Conservation (phyloP, 441 rosid genomes). For the Macaranga tanarius region DNA sequence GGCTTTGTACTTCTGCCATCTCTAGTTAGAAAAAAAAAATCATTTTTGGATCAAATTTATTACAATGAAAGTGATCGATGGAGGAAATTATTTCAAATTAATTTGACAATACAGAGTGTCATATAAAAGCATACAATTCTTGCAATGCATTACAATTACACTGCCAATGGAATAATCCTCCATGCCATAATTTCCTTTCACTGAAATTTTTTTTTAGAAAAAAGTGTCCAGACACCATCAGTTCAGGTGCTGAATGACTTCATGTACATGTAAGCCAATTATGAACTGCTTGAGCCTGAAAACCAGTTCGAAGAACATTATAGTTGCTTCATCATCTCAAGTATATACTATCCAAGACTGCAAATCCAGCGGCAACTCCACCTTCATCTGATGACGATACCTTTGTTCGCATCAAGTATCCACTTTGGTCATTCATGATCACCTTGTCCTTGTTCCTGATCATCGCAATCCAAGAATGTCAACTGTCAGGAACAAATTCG, state of each 20-base stretch:
- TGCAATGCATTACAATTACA: slow-evolving; percentile 1
- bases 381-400: slow-evolving; percentile 96
- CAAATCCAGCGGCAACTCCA: slow-evolving; percentile 93
- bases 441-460: slow-evolving; percentile 84
- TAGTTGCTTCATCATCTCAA: slow-evolving; percentile 46
- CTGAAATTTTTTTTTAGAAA: neutral
- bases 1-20: slow-evolving; percentile 1
- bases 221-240: neutral
- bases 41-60: neutral
- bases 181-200: neutral
- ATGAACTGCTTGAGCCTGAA: neutral
- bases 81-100: neutral
- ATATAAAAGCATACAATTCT: neutral
- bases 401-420: slow-evolving; percentile 91
- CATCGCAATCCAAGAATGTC: slow-evolving; percentile 22
- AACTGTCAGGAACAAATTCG: neutral
- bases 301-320: neutral
- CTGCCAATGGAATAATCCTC: slow-evolving; percentile 5
- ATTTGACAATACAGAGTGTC: neutral
- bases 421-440: slow-evolving; percentile 70
- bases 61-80: neutral
- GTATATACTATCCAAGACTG: slow-evolving; percentile 87
- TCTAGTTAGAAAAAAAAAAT: neutral
- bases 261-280: neutral
- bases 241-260: neutral